Base-by-base conservation (phyloP, 1,139 yeast genomes). In the Debaryomyces coudertii region DNA sequence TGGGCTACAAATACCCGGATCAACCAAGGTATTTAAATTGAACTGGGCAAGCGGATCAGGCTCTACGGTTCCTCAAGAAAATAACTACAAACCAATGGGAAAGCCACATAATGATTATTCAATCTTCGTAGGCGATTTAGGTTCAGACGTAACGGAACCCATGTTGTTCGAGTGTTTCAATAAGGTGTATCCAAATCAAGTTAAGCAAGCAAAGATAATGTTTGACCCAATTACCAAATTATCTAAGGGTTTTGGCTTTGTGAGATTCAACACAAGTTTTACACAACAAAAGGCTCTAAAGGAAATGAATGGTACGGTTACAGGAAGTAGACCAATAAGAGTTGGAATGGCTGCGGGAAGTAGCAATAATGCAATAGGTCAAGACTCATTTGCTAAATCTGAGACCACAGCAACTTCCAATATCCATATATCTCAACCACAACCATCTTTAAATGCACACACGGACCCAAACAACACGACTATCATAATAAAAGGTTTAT, bases 191-290 rank as follows among this genome's bases (percentile, higher is more conserved):
- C 82, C 86, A 6, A 68, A 68, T 29, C 83, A 92, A 30, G 85
- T 92, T 44, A 84, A 87, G 55, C 90, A 92, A 40, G 96, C 88
- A 20, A 85, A 90, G 59, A 88, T 92, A 47, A 90, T 90, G 93
- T 72, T 83, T 4, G 97, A 92, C 62, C 85, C 90, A 2, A 73
- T 78, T 18, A 82, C 95, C 2, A 87, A 87, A 14, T 73, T 77
- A 18, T 85, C 96, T 2, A 82, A 93, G 55, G 95, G 97, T 34
- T 90, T 88, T 67, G 98, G 97, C 1, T 90, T 92, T 66, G 93
- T 90, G n/a, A 78, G 96, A 50, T 90, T 92, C 63, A 71, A 79
- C 36, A 79, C 80, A 47, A 87, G 83, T 53, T 76, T 78, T n/a
- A 88, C 86, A 46, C 86, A 90, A 66, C 83, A 82, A 52, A 73